Percentiles rank a stretch among this genome's conserved stretches.
phyloP scores from a whole-genome alignment of 768 basidiomycete genomes.

The Pulveroboletus sp. region DNA sequence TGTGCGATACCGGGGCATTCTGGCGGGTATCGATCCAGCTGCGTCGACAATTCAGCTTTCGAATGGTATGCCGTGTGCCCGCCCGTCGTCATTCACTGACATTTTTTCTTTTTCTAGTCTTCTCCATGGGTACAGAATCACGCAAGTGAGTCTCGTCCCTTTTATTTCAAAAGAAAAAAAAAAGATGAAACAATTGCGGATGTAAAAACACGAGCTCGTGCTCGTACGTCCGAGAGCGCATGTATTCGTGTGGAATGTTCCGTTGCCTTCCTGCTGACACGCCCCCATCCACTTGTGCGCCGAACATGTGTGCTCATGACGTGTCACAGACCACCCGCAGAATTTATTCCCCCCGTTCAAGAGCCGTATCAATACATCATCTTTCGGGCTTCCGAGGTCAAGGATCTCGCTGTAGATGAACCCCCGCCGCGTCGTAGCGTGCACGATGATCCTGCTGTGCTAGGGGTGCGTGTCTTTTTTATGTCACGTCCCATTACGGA shows the following conservation, averaged over 20 bases:
- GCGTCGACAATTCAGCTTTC: slow-evolving; percentile 87
- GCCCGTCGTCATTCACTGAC: background rate
- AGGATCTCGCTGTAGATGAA: slow-evolving; percentile 85
- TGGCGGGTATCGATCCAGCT: slow-evolving; percentile 82
- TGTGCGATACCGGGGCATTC: slow-evolving; percentile 85
- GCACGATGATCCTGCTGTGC: slow-evolving; percentile 81
- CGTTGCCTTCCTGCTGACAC: slow-evolving; percentile 66
- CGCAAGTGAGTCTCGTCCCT: slow-evolving; percentile 54
- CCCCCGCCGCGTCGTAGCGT: slow-evolving; percentile 57
- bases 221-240: slow-evolving; percentile 43
- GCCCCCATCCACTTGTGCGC: background rate
- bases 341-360: slow-evolving; percentile 81
- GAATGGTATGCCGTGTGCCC: slow-evolving; percentile 54
- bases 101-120: slow-evolving; percentile 42
- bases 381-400: slow-evolving; percentile 87
- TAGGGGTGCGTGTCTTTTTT: slow-evolving; percentile 61
- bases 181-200: slow-evolving; percentile 40
- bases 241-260: slow-evolving; percentile 52
- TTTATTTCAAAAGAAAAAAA: background rate
- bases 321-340: slow-evolving; percentile 55
- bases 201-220: slow-evolving; percentile 38
- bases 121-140: slow-evolving; percentile 85
- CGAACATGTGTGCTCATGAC: slow-evolving; percentile 27
- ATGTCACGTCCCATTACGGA: slow-evolving; percentile 24
- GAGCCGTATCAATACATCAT: slow-evolving; percentile 89